phyloP scores from a whole-genome alignment of 2,329 filamentous ascomycete genomes.

The Claviceps quebecensis region DNA sequence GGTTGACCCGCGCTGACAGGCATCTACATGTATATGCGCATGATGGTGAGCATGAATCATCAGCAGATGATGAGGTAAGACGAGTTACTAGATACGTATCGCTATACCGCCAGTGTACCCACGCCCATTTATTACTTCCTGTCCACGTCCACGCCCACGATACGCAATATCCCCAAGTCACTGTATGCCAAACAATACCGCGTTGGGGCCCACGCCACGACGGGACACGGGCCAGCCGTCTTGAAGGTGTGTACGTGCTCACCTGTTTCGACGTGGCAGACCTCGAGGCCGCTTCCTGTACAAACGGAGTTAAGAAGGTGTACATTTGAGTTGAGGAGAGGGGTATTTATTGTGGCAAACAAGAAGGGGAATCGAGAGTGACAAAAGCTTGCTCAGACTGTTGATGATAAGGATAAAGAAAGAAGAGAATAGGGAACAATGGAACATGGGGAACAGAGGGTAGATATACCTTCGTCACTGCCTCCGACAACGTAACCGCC shows the following conservation, averaged over 20 bases:
- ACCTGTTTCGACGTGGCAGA: constrained; percentile 60
- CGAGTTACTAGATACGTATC: too few species aligned
- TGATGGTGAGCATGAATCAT: not conserved
- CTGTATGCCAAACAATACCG: constrained; percentile 62
- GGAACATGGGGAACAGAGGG: not conserved
- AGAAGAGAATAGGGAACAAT: not conserved
- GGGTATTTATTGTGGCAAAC: too few species aligned
- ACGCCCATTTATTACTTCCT: constrained; percentile 18
- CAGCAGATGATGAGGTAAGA: not conserved
- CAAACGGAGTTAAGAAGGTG: not conserved
- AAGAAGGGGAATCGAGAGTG: too few species aligned
- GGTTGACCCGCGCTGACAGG: not conserved
- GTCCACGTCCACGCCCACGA: constrained; percentile 45
- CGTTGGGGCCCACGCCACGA: constrained; percentile 64
- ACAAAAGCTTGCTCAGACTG: too few species aligned
- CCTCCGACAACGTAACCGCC: constrained; percentile 62
- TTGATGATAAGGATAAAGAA: not conserved
- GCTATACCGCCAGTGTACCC: not conserved
- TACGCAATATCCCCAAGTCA: constrained; percentile 54
- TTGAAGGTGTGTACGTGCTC: constrained; percentile 61
- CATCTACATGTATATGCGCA: not conserved
- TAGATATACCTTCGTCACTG: constrained; percentile 49
- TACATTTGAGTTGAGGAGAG: too few species aligned
- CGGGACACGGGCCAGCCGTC: constrained; percentile 46
- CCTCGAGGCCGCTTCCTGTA: constrained; percentile 46